These are phyloP conservation scores for Cercospora nicotianae DNA, from an alignment of 2,329 filamentous ascomycete species.

Conservation along the genomic window DNA sequence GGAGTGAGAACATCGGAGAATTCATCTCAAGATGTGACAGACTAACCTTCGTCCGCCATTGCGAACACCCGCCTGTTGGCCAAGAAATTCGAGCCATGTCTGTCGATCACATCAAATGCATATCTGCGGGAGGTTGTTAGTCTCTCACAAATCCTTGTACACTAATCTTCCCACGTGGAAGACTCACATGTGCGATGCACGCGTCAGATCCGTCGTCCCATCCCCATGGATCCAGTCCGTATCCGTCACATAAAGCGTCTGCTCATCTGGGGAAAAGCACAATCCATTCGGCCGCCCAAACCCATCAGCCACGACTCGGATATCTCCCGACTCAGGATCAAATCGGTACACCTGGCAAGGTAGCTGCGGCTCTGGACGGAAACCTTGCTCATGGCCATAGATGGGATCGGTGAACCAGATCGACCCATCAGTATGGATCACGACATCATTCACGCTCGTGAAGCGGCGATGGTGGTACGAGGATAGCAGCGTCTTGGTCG, in stretches of 20 bases:
- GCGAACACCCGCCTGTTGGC: conserved; percentile 34
- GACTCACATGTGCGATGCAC: conserved; percentile 52
- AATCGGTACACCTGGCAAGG: conserved; percentile 57
- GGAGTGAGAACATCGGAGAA: neutral
- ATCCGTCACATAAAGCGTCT: conserved; percentile 57
- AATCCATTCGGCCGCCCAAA: conserved; percentile 60
- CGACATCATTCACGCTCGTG: conserved; percentile 61
- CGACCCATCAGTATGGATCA: conserved; percentile 54
- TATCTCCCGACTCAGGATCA: conserved; percentile 51
- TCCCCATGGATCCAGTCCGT: conserved; percentile 51
- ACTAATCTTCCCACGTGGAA: conserved; percentile 8
- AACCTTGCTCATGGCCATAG: conserved; percentile 61
- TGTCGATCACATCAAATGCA: conserved; percentile 36
- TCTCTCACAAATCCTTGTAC: neutral
- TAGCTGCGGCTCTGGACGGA: conserved; percentile 55
- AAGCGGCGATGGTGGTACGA: conserved; percentile 62
- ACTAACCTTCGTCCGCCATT: conserved; percentile 31
- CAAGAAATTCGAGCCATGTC: conserved; percentile 31
- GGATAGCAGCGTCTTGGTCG: conserved; percentile 49
- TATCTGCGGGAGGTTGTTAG: conserved; percentile 15
- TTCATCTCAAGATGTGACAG: neutral
- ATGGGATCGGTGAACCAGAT: conserved; percentile 66
- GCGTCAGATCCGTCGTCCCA: conserved; percentile 47
- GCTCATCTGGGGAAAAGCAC: conserved; percentile 57
- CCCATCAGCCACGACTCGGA: conserved; percentile 59